Conservation (phyloP, 352 stramenopile species). For the Phytopythium aichiense region DNA sequence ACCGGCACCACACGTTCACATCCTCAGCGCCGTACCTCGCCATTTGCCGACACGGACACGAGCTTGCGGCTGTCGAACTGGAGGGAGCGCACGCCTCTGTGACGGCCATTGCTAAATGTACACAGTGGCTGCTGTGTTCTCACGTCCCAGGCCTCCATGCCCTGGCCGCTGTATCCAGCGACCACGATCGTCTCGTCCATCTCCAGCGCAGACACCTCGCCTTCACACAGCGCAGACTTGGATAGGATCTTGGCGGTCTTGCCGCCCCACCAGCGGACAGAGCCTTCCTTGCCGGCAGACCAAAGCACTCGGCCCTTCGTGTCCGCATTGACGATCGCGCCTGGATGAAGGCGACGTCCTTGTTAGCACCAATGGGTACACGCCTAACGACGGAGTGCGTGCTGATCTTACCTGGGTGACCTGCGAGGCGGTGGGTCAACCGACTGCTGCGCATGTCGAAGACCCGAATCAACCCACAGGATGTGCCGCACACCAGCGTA, state of each 20-base stretch:
- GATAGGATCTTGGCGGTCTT: slow-evolving; percentile 85
- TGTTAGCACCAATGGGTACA: slow-evolving; percentile 6
- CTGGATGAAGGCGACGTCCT: slow-evolving; percentile 19
- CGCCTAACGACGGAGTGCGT: neutral
- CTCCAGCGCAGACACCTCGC: slow-evolving; percentile 71
- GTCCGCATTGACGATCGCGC: slow-evolving; percentile 76
- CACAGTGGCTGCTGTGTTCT: slow-evolving; percentile 83
- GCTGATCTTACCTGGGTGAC: slow-evolving; percentile 62
- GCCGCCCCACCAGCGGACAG: slow-evolving; percentile 84
- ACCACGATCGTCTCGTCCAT: slow-evolving; percentile 89
- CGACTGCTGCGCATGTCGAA: slow-evolving; percentile 80
- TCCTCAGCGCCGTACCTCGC: slow-evolving; percentile 39
- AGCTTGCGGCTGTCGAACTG: slow-evolving; percentile 88
- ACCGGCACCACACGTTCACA: neutral
- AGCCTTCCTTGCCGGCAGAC: slow-evolving; percentile 78
- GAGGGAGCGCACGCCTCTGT: slow-evolving; percentile 68
- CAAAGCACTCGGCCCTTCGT: slow-evolving; percentile 84
- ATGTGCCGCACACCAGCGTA: slow-evolving; percentile 85
- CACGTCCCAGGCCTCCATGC: slow-evolving; percentile 88
- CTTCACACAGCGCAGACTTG: slow-evolving; percentile 78
- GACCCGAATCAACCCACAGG: slow-evolving; percentile 80
- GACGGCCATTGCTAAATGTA: slow-evolving; percentile 72
- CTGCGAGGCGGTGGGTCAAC: slow-evolving; percentile 77
- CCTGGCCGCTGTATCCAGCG: slow-evolving; percentile 72
- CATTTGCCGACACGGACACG: slow-evolving; percentile 67